Conservation (phyloP, 306 rosid genomes). For the Coriaria nepalensis region DNA sequence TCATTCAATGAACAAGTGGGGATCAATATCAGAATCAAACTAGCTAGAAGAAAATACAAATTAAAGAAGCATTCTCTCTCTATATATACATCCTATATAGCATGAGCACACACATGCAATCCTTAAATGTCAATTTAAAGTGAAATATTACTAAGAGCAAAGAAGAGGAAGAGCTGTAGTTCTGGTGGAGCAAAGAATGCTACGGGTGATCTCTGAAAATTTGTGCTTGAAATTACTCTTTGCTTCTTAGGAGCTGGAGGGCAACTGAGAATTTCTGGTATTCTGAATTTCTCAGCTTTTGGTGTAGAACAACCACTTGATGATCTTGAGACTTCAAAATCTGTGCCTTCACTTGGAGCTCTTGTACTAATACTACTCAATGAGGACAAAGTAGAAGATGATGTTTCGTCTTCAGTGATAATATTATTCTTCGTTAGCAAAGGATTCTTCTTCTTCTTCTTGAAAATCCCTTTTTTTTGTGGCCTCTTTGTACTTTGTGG, state of each 20-base stretch:
- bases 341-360: conserved; percentile 11
- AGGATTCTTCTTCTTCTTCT: conserved; percentile 19
- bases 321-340: conserved; percentile 30
- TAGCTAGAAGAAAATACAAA: too few species aligned
- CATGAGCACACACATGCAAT: too few species aligned
- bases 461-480: not conserved
- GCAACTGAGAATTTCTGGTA: conserved; percentile 65
- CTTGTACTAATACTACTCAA: conserved; percentile 11
- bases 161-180: conserved; percentile 70
- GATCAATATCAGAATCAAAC: too few species aligned
- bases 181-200: conserved; percentile 92
- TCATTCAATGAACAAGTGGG: too few species aligned
- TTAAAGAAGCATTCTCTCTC: too few species aligned
- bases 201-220: conserved; percentile 39
- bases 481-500: conserved; percentile 18
- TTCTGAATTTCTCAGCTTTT: conserved; percentile 55
- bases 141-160: conserved; percentile 46
- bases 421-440: not conserved
- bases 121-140: conserved; percentile 23
- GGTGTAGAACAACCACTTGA: conserved; percentile 61
- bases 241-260: conserved; percentile 91
- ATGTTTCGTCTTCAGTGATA: conserved; percentile 18
- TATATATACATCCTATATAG: too few species aligned
- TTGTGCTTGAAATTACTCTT: conserved; percentile 38
- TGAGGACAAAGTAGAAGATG: conserved; percentile 18